Evolutionary conservation across 148 eudicot genomes (phyloP).

Genomic region (Chenopodium suecicum): DNA sequence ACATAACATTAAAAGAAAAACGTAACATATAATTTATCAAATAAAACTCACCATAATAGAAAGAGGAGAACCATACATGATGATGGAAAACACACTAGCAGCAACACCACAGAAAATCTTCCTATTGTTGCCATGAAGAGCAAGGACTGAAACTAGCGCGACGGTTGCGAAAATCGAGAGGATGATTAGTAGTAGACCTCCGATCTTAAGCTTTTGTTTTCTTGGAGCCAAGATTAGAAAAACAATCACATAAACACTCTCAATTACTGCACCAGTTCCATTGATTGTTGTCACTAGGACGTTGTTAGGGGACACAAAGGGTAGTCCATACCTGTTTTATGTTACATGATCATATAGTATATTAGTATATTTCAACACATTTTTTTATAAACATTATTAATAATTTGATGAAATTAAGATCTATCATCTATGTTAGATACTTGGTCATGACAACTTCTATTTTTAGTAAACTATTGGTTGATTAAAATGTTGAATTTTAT

Average conservation of each 20-base stretch:
- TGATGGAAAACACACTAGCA: conserved; percentile 78
- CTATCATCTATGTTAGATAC: background rate
- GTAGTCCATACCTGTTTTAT: conserved; percentile 63
- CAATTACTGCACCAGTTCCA: conserved; percentile 70
- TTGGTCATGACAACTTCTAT: conserved; percentile 2
- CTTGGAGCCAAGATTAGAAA: conserved; percentile 61
- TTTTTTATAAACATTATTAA: too few species aligned
- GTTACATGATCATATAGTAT: background rate
- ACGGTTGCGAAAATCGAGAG: conserved; percentile 45
- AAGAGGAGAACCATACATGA: conserved; percentile 87
- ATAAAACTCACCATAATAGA: conserved; percentile 67
- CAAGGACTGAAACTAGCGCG: conserved; percentile 59
- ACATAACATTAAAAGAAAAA: too few species aligned
- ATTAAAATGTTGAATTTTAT: background rate
- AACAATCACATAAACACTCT: conserved; percentile 60
- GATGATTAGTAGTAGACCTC: conserved; percentile 41
- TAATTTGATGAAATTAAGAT: background rate
- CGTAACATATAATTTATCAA: too few species aligned
- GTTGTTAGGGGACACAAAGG: conserved; percentile 75
- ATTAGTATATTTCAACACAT: background rate
- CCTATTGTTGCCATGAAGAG: conserved; percentile 57
- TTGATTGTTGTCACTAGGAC: conserved; percentile 56
- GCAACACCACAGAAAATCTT: conserved; percentile 76
- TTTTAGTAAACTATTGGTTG: conserved; percentile 4
- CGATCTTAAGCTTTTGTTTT: conserved; percentile 69